A percentile compares a stretch with the other conserved stretches of the same genome.
Conservation (phyloP, 441 rosid species). For the Gossypium armourianum region DNA sequence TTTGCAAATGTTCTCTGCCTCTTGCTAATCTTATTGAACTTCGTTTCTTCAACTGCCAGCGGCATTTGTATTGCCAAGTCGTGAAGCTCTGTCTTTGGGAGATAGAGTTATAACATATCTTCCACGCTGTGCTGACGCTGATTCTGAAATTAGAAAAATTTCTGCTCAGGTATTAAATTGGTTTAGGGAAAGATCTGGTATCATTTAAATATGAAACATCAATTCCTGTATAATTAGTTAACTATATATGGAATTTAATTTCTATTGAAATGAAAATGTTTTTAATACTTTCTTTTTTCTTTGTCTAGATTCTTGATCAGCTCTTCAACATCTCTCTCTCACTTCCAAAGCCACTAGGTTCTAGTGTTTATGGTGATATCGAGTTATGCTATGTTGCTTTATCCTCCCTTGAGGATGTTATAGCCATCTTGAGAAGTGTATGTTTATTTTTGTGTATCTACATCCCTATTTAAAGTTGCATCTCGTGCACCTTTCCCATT, state of each 20-base stretch:
- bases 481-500: background rate
- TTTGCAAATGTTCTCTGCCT: constrained; percentile 7
- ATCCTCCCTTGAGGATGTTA: constrained; percentile 90
- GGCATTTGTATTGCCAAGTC: constrained; percentile 85
- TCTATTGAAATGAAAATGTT: background rate
- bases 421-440: constrained; percentile 89
- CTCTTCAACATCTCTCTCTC: constrained; percentile 88
- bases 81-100: constrained; percentile 86
- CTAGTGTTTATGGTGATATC: constrained; percentile 45
- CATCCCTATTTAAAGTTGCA: background rate
- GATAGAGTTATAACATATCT: constrained; percentile 87
- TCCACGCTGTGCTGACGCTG: constrained; percentile 93
- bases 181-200: background rate
- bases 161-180: constrained; percentile 69
- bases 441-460: constrained; percentile 20
- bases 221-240: background rate
- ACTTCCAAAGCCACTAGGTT: constrained; percentile 60
- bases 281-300: constrained; percentile 8
- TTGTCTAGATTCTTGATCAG: constrained; percentile 75
- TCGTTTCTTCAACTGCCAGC: constrained; percentile 41
- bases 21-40: constrained; percentile 14
- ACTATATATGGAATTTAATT: background rate
- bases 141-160: constrained; percentile 83
- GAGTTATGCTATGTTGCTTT: constrained; percentile 71
- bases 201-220: constrained; percentile 5